Evolutionary conservation across 2,329 filamentous ascomycete species (phyloP).

Genomic region (Sclerotinia borealis): DNA sequence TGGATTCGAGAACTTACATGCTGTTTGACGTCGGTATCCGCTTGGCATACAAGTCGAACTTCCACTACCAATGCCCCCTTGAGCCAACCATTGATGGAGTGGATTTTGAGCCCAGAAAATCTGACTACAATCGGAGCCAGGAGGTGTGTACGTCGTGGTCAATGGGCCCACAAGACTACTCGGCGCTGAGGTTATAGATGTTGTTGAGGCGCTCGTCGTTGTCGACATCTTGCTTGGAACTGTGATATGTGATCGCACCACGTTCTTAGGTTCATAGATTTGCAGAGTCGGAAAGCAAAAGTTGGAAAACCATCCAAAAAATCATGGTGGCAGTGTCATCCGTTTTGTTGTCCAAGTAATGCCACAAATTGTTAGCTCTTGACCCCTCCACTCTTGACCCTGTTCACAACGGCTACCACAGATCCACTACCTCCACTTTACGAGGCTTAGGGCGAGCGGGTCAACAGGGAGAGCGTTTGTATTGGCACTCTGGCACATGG

Average conservation of each 20-base stretch:
- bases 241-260: background rate
- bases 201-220: background rate
- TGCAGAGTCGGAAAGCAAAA: background rate
- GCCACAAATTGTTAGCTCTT: background rate
- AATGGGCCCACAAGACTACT: background rate
- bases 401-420: background rate
- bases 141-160: slow-evolving; percentile 4
- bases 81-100: background rate
- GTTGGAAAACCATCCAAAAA: background rate
- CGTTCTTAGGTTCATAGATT: background rate
- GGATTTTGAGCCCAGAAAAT: slow-evolving; percentile 5
- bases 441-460: background rate
- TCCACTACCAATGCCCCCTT: background rate
- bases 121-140: background rate
- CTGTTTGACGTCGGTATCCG: background rate
- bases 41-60: slow-evolving; percentile 4
- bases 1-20: background rate
- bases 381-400: background rate
- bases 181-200: background rate
- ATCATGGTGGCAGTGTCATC: background rate
- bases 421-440: background rate
- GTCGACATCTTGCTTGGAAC: background rate
- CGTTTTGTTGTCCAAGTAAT: background rate
- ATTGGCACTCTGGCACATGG: background rate
- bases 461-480: background rate